A percentile compares a stretch with the other conserved stretches of the same genome.
Conservation (phyloP, 1,139 yeast species). For the Hansenula lynferdii region DNA sequence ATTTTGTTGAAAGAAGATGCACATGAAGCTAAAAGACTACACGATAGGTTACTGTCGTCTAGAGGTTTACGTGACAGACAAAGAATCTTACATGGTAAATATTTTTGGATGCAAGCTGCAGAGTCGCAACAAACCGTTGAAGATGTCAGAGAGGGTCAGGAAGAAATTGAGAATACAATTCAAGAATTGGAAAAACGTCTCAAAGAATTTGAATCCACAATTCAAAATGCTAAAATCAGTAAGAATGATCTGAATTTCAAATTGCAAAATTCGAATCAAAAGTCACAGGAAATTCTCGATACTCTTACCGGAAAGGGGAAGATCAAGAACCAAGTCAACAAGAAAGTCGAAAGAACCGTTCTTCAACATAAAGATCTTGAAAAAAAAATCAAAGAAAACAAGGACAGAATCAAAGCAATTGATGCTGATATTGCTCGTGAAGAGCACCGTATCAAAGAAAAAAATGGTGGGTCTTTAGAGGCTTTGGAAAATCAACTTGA, state of each 20-base stretch:
- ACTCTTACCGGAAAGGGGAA: constrained; percentile 13
- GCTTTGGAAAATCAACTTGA: constrained; percentile 24
- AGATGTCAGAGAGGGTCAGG: constrained; percentile 22
- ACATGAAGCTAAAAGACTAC: constrained; percentile 36
- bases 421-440: constrained; percentile 30
- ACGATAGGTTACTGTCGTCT: constrained; percentile 27
- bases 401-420: constrained; percentile 8
- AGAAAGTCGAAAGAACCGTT: constrained; percentile 16
- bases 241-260: constrained; percentile 23
- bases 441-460: constrained; percentile 34
- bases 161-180: constrained; percentile 23
- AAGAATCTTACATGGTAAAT: constrained; percentile 50
- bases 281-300: constrained; percentile 18
- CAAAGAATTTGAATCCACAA: constrained; percentile 8
- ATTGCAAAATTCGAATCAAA: constrained; percentile 17
- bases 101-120: constrained; percentile 53
- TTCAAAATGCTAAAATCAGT: constrained; percentile 11
- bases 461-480: constrained; percentile 36
- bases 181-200: constrained; percentile 19
- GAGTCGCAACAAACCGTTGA: constrained; percentile 16
- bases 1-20: constrained; percentile 25
- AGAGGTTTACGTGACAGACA: constrained; percentile 38
- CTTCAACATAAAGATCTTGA: constrained; percentile 3
- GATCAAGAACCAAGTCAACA: constrained; percentile 17
- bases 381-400: constrained; percentile 23